Conservation (phyloP, 2,329 filamentous ascomycete species). For the Cladosporium sphaerospermum region DNA sequence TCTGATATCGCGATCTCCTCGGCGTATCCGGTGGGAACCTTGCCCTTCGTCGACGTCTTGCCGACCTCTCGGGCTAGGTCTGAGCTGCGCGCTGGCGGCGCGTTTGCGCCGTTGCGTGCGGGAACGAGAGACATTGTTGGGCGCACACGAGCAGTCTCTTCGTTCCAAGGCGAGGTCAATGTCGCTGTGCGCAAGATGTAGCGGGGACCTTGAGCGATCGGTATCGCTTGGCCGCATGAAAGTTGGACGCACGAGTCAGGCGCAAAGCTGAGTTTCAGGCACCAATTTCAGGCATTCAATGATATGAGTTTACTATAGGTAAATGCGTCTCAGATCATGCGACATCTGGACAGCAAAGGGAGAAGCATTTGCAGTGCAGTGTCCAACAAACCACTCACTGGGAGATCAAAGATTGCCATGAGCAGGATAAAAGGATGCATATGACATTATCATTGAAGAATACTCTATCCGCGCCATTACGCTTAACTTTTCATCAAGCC, state of each 20-base stretch:
- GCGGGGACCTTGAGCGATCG: not conserved
- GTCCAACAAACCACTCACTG: no score
- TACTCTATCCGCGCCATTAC: constrained; percentile 11
- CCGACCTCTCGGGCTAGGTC: constrained; percentile 23
- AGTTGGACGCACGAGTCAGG: constrained; percentile 5
- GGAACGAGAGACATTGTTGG: constrained; percentile 27
- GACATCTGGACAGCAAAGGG: no score
- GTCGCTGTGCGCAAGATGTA: not conserved
- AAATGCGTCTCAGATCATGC: no score
- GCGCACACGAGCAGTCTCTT: not conserved
- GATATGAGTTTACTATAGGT: no score
- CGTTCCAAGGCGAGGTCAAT: no score
- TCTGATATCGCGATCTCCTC: constrained; percentile 87
- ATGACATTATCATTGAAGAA: constrained; percentile 9
- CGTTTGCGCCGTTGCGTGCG: constrained; percentile 30
- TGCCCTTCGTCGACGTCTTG: constrained; percentile 36
- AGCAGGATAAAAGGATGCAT: not conserved
- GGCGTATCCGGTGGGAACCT: constrained; percentile 67
- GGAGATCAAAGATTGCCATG: no score
- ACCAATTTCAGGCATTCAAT: no score
- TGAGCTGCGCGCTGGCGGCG: constrained; percentile 24
- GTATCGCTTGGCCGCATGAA: not conserved
- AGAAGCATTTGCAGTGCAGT: no score
- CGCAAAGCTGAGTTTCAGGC: not conserved
- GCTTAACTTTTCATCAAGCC: constrained; percentile 8